Percentiles rank a stretch among this genome's conserved stretches.
phyloP scores from a whole-genome alignment of 257 asterid genomes.

The Fraxinus pennsylvanica region DNA sequence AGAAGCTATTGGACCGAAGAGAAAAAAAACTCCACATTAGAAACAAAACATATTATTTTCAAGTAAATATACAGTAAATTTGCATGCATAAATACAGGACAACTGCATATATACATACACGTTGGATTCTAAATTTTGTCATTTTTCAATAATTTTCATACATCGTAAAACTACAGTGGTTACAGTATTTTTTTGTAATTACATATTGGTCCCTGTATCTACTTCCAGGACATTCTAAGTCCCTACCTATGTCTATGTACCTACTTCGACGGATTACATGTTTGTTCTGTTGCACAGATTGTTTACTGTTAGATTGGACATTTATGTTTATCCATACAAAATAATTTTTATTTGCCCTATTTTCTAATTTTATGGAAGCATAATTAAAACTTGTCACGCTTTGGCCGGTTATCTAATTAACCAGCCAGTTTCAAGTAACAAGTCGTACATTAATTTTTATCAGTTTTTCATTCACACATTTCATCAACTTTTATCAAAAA shows the following conservation, averaged over 20 bases:
- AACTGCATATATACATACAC: background rate
- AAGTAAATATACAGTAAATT: slow-evolving; percentile 15
- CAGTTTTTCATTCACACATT: too few species aligned
- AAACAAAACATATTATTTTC: slow-evolving; percentile 7
- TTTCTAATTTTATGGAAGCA: too few species aligned
- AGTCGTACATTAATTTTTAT: too few species aligned
- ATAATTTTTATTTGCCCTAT: background rate
- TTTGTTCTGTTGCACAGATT: background rate
- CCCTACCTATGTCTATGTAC: background rate
- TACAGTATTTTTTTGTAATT: background rate
- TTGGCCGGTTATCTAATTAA: too few species aligned
- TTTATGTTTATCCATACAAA: background rate
- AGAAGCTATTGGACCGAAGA: slow-evolving; percentile 5
- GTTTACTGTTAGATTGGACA: background rate
- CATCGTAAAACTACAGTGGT: background rate
- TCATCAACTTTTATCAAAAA: too few species aligned
- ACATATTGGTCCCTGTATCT: background rate
- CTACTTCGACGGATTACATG: background rate
- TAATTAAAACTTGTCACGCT: too few species aligned
- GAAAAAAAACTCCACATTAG: background rate
- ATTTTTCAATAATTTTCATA: background rate
- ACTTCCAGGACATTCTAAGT: background rate
- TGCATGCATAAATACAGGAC: slow-evolving; percentile 28
- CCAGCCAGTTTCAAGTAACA: too few species aligned
- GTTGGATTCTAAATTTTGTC: slow-evolving; percentile 1